phyloP scores from a whole-genome alignment of 768 basidiomycete species.

The Cubamyces lactineus region DNA sequence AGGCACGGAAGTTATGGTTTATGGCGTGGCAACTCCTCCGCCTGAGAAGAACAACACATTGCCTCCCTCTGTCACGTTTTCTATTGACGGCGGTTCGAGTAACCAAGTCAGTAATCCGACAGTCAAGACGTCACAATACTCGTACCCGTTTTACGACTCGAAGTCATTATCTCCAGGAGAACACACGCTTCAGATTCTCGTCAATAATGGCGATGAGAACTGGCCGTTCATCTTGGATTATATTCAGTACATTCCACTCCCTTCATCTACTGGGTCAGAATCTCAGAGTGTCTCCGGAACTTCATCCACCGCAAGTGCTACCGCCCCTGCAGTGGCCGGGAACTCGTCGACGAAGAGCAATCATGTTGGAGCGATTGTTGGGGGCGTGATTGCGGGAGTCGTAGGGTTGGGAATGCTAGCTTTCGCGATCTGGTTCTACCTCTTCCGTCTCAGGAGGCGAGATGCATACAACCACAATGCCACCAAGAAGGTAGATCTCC shows the following conservation, averaged over 20 bases:
- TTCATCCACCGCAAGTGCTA: background rate
- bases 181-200: slow-evolving; percentile 11
- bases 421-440: background rate
- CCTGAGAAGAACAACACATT: background rate
- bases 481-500: background rate
- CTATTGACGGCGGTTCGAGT: slow-evolving; percentile 4
- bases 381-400: background rate
- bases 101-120: slow-evolving; percentile 6
- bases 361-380: background rate
- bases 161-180: background rate
- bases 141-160: slow-evolving; percentile 13
- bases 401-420: background rate
- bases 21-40: slow-evolving; percentile 6
- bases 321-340: background rate
- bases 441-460: background rate
- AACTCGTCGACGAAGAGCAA: background rate
- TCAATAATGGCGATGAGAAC: slow-evolving; percentile 7
- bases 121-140: background rate
- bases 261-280: background rate
- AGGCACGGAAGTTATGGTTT: slow-evolving; percentile 13
- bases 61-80: slow-evolving; percentile 5
- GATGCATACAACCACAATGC: background rate
- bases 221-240: slow-evolving; percentile 16
- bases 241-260: slow-evolving; percentile 6
- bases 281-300: background rate